A percentile compares a stretch with the other conserved stretches of the same genome.
phyloP scores from a whole-genome alignment of 495 filamentous ascomycete species.

The Tetracladium marchalianum region DNA sequence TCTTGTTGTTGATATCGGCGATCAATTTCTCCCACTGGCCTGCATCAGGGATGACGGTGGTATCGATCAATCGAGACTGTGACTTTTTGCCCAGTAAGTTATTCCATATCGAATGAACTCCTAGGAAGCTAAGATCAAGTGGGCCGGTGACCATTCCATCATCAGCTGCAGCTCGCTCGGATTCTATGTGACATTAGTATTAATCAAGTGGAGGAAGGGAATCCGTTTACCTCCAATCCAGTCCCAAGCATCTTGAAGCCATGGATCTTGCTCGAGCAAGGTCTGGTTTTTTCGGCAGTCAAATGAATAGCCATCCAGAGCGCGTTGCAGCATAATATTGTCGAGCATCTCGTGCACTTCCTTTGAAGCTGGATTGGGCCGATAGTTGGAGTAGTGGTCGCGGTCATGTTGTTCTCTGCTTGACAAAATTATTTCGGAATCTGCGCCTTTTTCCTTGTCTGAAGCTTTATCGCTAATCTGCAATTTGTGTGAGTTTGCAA shows the following conservation, averaged over 20 bases:
- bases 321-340: slow-evolving; percentile 22
- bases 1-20: slow-evolving; percentile 33
- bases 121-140: slow-evolving; percentile 78
- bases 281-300: slow-evolving; percentile 57
- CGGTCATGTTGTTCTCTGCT: slow-evolving; percentile 12
- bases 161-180: slow-evolving; percentile 51
- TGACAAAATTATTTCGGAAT: neutral
- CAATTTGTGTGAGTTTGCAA: neutral
- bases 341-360: slow-evolving; percentile 2
- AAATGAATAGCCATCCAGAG: slow-evolving; percentile 71
- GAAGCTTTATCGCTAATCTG: neutral
- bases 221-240: slow-evolving; percentile 58
- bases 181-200: slow-evolving; percentile 35
- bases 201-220: neutral
- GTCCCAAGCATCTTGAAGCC: slow-evolving; percentile 66
- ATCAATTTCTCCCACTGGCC: slow-evolving; percentile 40
- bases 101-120: slow-evolving; percentile 71
- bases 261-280: slow-evolving; percentile 62
- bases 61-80: slow-evolving; percentile 31
- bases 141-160: slow-evolving; percentile 64
- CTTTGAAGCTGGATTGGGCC: neutral
- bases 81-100: slow-evolving; percentile 46
- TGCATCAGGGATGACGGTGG: slow-evolving; percentile 27
- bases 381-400: slow-evolving; percentile 3
- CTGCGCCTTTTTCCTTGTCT: neutral